Base-by-base conservation (phyloP, 345 rosid genomes). In the Gossypium anomalum region DNA sequence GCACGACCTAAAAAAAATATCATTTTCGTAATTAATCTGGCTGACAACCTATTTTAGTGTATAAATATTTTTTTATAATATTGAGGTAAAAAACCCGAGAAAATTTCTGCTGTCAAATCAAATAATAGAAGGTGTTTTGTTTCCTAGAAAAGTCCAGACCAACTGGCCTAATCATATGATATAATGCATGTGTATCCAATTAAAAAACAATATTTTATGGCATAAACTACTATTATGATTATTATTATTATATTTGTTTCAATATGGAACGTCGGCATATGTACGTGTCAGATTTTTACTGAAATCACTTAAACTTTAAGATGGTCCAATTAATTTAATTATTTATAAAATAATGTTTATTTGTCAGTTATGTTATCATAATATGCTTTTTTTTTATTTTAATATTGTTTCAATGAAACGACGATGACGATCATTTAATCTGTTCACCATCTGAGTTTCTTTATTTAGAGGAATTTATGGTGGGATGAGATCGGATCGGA, bases 401-500 rank as follows among this genome's bases (percentile, higher is more conserved):
- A 66, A 1, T 14, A 20, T 66, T 11, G 9, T 67, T 20, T 67
- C 71, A 45, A 67, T 45, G 17, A 20, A 66, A 66, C 4, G 2
- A 52, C n/a, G 6, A 13, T 19, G 17, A 2, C 29, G 44, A 59
- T 59, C 20, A 23, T 29, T 52, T 20, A n/a, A 52, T 52, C 51
- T 11, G 51, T 47, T 13, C 14, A 12, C 14, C 2, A 12, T 3
- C 51, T 47, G 51, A 29, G 34, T 29, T 29, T 3, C 34, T 29
- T 29, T 29, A 34, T 34, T 34, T 34, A 34, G 7, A 34, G 41
- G 34, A 3, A 29, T 3, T 29, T 3, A 3, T 29, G 0, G 38
- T 34, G 0, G 7, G 7, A 0, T 34, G 0, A 34, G 38, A 4
- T 34, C 0, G 5, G 0, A 29, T 29, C 34, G 1, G 5, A 34